A percentile compares a stretch with the other conserved stretches of the same genome.
Conservation (phyloP, 2,329 filamentous ascomycete genomes). For the Sporothrix variecibatus region DNA sequence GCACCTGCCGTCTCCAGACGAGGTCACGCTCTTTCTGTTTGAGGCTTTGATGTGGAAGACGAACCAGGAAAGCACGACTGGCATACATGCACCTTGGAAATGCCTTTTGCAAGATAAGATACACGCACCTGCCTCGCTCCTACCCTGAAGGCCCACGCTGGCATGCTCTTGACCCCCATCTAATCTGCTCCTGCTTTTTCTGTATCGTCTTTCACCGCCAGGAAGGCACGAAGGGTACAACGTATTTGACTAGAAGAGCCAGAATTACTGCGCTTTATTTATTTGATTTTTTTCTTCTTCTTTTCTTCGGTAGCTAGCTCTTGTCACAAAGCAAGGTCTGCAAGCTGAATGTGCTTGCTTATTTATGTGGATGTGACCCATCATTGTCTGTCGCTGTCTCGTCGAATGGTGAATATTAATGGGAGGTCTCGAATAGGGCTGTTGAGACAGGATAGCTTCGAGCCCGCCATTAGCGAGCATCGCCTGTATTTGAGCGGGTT, state of each 20-base stretch:
- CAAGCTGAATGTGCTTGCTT: not conserved
- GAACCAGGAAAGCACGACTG: not conserved
- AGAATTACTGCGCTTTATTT: too few relatives aligned
- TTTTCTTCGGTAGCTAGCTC: not conserved
- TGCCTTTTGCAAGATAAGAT: not conserved
- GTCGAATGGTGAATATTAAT: not conserved
- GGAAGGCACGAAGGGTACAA: not conserved
- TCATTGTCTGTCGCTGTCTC: not conserved
- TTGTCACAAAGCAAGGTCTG: not conserved
- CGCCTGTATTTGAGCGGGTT: not conserved
- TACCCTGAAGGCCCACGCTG: not conserved
- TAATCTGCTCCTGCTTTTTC: not conserved
- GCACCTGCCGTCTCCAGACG: not conserved
- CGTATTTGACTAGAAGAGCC: not conserved
- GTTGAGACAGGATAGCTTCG: not conserved
- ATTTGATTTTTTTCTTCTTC: too few relatives aligned
- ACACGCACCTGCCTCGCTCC: not conserved
- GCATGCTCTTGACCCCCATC: not conserved
- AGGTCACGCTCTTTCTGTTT: not conserved
- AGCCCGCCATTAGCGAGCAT: not conserved
- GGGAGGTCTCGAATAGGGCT: not conserved
- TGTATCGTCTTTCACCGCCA: not conserved
- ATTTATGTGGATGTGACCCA: not conserved
- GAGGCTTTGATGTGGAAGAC: not conserved
- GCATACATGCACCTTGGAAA: not conserved